Evolutionary conservation across 345 rosid genomes (phyloP), one percentile per base, ranked within the genome.

Genomic region (Raphanus sativus): DNA sequence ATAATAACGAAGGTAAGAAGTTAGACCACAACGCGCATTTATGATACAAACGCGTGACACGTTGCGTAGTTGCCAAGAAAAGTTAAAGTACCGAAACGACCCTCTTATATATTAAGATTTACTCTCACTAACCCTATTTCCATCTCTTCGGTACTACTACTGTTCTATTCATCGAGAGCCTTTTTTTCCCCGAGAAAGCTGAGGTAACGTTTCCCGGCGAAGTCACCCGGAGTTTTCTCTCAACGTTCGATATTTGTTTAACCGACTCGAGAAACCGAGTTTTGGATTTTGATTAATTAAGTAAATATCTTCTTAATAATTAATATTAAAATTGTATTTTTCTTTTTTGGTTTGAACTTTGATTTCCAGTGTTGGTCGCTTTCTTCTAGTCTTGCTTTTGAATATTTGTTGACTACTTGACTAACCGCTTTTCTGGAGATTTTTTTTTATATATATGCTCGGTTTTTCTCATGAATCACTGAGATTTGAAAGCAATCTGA

Each of bases 341-440:
- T 32, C 2, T 34, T 13, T 4, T 52, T 38, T 40, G 30, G 28
- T 42, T 77, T 21, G 6, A 34, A 72, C 29, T 56, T 62, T 56
- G 11, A 63, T 75, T 69, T 24, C 25, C 67, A 36, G 61, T 62
- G 30, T 30, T 79, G 71, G 78, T 69, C 75, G 62, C 26, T 69
- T 38, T 71, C 9, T 34, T 61, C 64, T 38, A 62, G 75, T 79
- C 71, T 70, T 58, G 29, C 48, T 74, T 72, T 79, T 74, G 82
- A 80, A 80, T 2, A 0, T 64, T 62, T 69, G 71, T 80, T 75
- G 83, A 74, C 79, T 80, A 63, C 10, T 59, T 25, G 21, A 42
- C 33, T 54, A 65, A 21, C 36, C 66, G 33, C 36, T 56, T 60
- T 52, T 36, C 65, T 69, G 67, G 54, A 30, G 29, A 63, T 63